These are phyloP conservation scores for Backusella australiensis DNA, from an alignment of 192 early-diverging fungal genomes.

Conservation along the genomic window DNA sequence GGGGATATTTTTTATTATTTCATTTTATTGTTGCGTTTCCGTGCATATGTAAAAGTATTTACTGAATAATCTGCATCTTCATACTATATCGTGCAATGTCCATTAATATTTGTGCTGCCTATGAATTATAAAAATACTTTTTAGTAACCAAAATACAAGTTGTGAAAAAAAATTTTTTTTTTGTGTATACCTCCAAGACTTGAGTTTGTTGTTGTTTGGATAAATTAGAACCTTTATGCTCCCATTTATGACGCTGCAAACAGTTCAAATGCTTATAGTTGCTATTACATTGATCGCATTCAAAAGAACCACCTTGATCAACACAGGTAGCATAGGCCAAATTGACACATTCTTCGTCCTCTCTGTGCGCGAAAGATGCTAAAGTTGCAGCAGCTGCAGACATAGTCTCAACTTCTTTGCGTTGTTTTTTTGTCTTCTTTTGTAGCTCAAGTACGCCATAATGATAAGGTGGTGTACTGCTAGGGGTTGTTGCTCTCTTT, in stretches of 20 bases:
- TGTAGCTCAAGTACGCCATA: slow-evolving; percentile 21
- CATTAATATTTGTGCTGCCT: slow-evolving; percentile 30
- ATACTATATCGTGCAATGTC: slow-evolving; percentile 22
- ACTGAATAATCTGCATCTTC: slow-evolving; percentile 14
- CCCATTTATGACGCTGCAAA: slow-evolving; percentile 2
- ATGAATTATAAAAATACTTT: background rate
- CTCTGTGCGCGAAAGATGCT: slow-evolving; percentile 14
- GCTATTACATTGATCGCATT: background rate
- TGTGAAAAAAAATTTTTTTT: background rate
- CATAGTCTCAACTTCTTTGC: slow-evolving; percentile 16
- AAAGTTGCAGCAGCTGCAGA: slow-evolving; percentile 25
- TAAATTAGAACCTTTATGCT: slow-evolving; percentile 1
- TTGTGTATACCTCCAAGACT: slow-evolving; percentile 22
- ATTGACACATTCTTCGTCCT: slow-evolving; percentile 9
- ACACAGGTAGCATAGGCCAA: slow-evolving; percentile 5
- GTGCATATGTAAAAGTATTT: background rate
- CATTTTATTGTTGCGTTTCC: background rate
- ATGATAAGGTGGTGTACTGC: slow-evolving; percentile 10
- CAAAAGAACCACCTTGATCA: background rate
- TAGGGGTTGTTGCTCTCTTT: background rate
- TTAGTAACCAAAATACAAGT: background rate
- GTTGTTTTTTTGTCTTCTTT: slow-evolving; percentile 13
- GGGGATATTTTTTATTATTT: background rate
- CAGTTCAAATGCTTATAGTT: slow-evolving; percentile 3
- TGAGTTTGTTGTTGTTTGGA: slow-evolving; percentile 24